Evolutionary conservation across 352 stramenopile genomes (phyloP).

Genomic region (Globisporangium canariense): DNA sequence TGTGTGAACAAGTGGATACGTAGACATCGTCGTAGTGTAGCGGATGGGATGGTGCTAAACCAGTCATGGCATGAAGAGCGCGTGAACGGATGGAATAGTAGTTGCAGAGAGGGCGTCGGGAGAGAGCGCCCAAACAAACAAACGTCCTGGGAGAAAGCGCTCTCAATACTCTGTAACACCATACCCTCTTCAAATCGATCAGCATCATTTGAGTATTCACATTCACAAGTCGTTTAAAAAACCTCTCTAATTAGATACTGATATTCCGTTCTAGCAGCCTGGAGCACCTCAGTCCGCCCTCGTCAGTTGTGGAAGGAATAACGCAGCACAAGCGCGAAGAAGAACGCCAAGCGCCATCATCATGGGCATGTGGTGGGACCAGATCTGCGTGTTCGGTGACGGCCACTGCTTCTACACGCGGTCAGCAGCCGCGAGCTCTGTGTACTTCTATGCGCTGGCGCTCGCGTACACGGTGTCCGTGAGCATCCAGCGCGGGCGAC

Average conservation of each 20-base stretch:
- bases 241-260: not conserved
- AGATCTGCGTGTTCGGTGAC: constrained; percentile 73
- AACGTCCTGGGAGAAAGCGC: too few relatives aligned
- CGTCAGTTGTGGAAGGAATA: too few relatives aligned
- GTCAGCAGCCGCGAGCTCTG: constrained; percentile 53
- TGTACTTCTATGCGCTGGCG: constrained; percentile 65
- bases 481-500: constrained; percentile 61
- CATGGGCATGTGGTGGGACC: constrained; percentile 13
- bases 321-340: not conserved
- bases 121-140: too few relatives aligned
- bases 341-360: not conserved
- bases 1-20: not conserved
- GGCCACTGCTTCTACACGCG: constrained; percentile 79
- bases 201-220: not conserved
- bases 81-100: too few relatives aligned
- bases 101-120: too few relatives aligned
- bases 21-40: not conserved
- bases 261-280: not conserved
- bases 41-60: too few relatives aligned
- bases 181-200: not conserved
- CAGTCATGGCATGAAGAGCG: too few relatives aligned
- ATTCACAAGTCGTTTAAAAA: too few relatives aligned
- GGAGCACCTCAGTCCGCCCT: not conserved
- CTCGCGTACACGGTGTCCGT: constrained; percentile 73
- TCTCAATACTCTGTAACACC: too few relatives aligned